Evolutionary conservation across 1,284 basidiomycete genomes (phyloP), one percentile per base, ranked within the genome.

Genomic region (Malassezia psittaci): DNA sequence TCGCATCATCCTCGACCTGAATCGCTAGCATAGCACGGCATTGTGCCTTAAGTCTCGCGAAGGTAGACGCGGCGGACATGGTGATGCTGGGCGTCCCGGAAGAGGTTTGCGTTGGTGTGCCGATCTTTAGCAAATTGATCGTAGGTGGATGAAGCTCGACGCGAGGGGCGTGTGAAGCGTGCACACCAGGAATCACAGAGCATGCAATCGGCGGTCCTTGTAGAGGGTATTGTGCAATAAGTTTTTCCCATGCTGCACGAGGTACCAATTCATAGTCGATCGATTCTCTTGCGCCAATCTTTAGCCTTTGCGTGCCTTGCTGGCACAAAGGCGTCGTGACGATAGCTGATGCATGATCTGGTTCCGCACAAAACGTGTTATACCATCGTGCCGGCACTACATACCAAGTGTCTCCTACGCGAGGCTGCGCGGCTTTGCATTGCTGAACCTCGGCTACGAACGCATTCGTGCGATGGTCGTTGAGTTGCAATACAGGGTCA

Each of bases 211-310:
- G 76, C 44, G 79, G 77, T 12, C 72, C 74, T 1, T 81, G 76
- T 48, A 78, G 62, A 15, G 87, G 87, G 74, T 89, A 90, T 84
- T 86, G 88, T 44, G 78, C 64, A 2, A 79, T 76, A 37, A 96
- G 80, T 19, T 80, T 78, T 19, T 79, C 70, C 89, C 88, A 94
- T 6, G 83, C 83, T 24, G 80, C 78, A 52, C 80, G 78, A 0
- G 88, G 86, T 4, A 96, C 78, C 66, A 83, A 86, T 68, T 88
- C 84, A 54, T 86, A 83, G 69, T 94, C 85, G 21, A 85, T 77
- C 29, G 83, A 82, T 68, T 90, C 87, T 34, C 78, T 66, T 21
- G 84, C 72, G 24, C 76, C 69, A 3, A 64, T 54, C 38, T 54
- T 58, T 45, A 76, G 59, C 33, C 53, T 46, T 35, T 48, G 54